Conservation (phyloP, 768 basidiomycete genomes). For the Suillus placidus region DNA sequence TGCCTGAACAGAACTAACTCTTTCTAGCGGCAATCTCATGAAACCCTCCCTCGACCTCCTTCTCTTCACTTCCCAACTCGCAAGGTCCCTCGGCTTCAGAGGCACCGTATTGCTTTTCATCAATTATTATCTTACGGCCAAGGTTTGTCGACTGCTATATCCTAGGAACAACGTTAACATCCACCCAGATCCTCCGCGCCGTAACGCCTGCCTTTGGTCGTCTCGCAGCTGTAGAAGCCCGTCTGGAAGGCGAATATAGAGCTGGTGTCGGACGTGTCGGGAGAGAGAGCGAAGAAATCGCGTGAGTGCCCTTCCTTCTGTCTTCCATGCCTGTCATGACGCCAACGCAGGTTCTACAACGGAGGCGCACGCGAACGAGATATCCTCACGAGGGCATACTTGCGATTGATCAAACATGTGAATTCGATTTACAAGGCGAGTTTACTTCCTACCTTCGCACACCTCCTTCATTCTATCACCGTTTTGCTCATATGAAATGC, state of each 20-base stretch:
- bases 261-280: conserved; percentile 84
- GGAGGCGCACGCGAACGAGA: conserved; percentile 82
- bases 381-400: conserved; percentile 80
- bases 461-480: neutral
- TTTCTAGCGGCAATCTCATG: conserved; percentile 79
- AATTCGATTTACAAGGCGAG: conserved; percentile 84
- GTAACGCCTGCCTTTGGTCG: conserved; percentile 95
- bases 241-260: conserved; percentile 88
- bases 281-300: conserved; percentile 90
- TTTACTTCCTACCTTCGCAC: neutral
- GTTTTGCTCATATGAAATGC: neutral
- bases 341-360: conserved; percentile 74
- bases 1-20: neutral
- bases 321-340: neutral
- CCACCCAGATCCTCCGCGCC: conserved; percentile 58
- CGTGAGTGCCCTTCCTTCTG: conserved; percentile 49
- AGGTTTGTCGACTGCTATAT: conserved; percentile 17
- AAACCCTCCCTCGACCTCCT: conserved; percentile 92
- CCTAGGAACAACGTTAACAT: too few relatives aligned
- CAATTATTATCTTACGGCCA: conserved; percentile 86
- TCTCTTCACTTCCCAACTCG: conserved; percentile 90
- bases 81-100: conserved; percentile 79
- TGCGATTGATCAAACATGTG: conserved; percentile 81
- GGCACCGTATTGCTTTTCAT: conserved; percentile 78
- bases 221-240: conserved; percentile 88